Conservation (phyloP, 2,329 filamentous ascomycete species). For the Huntiella abstrusa region DNA sequence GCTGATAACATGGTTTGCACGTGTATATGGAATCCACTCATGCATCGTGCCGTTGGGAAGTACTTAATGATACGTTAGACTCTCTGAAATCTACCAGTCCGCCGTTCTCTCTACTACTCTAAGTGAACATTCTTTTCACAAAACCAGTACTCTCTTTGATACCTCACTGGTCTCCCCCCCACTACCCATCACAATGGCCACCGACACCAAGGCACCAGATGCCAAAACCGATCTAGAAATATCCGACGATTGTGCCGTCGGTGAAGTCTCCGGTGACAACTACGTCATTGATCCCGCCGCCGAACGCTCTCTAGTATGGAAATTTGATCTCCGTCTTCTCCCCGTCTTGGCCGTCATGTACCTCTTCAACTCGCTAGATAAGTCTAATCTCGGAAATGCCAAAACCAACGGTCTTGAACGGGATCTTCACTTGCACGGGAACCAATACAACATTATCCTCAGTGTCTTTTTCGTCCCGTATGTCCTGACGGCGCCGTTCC, state of each 20-base stretch:
- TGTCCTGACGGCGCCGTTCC: conserved; percentile 45
- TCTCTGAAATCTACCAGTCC: too few species aligned
- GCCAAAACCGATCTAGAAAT: too few species aligned
- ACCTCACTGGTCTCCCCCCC: too few species aligned
- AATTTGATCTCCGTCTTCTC: conserved; percentile 34
- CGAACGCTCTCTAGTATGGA: conserved; percentile 32
- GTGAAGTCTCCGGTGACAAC: neutral
- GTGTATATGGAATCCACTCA: too few species aligned
- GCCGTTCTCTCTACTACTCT: too few species aligned
- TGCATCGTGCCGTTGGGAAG: too few species aligned
- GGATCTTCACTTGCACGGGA: conserved; percentile 31
- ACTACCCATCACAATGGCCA: too few species aligned
- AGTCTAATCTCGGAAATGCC: conserved; percentile 29
- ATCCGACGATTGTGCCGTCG: neutral
- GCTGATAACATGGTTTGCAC: too few species aligned
- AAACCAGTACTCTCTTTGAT: too few species aligned
- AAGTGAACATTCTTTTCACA: too few species aligned
- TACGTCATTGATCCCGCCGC: conserved; percentile 22
- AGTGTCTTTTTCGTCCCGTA: conserved; percentile 62
- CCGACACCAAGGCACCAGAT: too few species aligned
- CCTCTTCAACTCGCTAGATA: conserved; percentile 30
- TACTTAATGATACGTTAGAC: too few species aligned
- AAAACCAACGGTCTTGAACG: conserved; percentile 31
- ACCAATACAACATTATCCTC: conserved; percentile 53
- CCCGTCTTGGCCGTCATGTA: conserved; percentile 38